Conservation (phyloP, 192 early-diverging fungal species). For the Irineochytrium annulatum region DNA sequence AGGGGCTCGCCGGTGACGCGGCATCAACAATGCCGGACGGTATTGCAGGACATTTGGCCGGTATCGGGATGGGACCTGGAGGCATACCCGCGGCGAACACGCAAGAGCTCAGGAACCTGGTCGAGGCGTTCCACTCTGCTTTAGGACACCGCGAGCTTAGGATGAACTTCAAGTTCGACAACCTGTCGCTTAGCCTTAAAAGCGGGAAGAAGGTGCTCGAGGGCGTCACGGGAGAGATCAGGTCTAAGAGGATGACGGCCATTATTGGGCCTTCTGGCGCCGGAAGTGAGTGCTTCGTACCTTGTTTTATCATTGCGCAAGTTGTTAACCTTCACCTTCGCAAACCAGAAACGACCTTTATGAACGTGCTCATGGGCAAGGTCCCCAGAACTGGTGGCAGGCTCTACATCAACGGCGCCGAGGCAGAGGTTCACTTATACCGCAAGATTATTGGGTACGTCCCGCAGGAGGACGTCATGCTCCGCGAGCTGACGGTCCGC, state of each 20-base stretch:
- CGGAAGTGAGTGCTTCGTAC: constrained; percentile 21
- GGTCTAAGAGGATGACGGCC: constrained; percentile 53
- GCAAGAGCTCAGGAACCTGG: background rate
- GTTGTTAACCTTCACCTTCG: constrained; percentile 6
- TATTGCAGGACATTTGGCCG: no score
- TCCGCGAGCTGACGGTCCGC: constrained; percentile 62
- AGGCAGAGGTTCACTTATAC: constrained; percentile 56
- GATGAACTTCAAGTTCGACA: constrained; percentile 53
- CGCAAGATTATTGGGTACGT: constrained; percentile 70
- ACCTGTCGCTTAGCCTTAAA: constrained; percentile 33
- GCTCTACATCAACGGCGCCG: constrained; percentile 54
- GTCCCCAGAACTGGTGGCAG: constrained; percentile 47
- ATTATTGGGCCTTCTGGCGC: constrained; percentile 53
- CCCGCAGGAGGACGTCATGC: constrained; percentile 69
- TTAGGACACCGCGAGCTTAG: constrained; percentile 34
- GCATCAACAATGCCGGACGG: no score
- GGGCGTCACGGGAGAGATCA: constrained; percentile 51
- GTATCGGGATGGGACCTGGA: no score
- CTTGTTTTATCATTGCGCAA: background rate
- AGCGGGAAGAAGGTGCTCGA: constrained; percentile 24
- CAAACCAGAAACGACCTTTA: constrained; percentile 29
- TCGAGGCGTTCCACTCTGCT: background rate
- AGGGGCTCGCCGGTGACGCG: background rate
- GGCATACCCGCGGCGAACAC: background rate
- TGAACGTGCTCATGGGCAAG: constrained; percentile 61